phyloP scores from a whole-genome alignment of 2,329 filamentous ascomycete species.

The Proliferodiscus dingleyae region DNA sequence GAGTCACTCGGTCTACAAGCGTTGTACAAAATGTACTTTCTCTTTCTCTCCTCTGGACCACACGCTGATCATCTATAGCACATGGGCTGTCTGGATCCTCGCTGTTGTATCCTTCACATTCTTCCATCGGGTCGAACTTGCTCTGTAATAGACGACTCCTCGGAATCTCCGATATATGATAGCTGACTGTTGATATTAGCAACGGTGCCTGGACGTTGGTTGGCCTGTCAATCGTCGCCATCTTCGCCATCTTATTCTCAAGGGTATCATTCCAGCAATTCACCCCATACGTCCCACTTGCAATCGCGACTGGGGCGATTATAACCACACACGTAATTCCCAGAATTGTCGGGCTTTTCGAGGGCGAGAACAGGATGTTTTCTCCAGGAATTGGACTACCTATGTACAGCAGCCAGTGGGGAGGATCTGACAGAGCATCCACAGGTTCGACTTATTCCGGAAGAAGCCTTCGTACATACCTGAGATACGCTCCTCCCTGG shows the following conservation, averaged over 20 bases:
- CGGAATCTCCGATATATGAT: background rate
- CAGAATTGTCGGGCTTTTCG: background rate
- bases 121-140: background rate
- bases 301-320: background rate
- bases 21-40: background rate
- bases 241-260: background rate
- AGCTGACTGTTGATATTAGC: background rate
- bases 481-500: background rate
- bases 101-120: background rate
- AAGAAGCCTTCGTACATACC: background rate
- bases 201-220: background rate
- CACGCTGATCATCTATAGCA: background rate
- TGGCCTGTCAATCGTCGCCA: background rate
- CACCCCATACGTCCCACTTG: background rate
- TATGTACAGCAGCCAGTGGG: background rate
- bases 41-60: background rate
- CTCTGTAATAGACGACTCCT: background rate
- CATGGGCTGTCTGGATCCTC: background rate
- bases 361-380: background rate
- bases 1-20: background rate
- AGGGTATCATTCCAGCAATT: background rate
- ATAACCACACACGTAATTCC: background rate
- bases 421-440: background rate
- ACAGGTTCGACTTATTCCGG: background rate
- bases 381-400: background rate